Base-by-base conservation (phyloP, 768 basidiomycete species). In the Panus rudis region DNA sequence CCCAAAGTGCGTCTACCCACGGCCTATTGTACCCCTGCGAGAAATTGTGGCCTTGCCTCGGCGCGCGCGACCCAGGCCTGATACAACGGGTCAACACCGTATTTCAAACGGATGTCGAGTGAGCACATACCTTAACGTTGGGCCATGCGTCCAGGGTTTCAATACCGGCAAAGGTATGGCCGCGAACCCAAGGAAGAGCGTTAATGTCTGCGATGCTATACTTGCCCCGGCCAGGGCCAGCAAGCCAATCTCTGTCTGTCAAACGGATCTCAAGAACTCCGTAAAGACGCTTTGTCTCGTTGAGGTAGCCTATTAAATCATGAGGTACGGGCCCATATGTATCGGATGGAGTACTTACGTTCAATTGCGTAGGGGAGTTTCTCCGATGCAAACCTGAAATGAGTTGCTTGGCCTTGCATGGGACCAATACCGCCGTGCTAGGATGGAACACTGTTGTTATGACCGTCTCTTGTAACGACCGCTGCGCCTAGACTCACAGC, bases 261-360 rank as follows among this genome's bases (percentile, higher is more conserved):
- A 93, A 73, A 14, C 83, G 78, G 39, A 80, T 76, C 55, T 93
- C 79, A 35, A 94, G 74, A 3, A 93, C 92, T 14, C 76, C 69
- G 59, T 84, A 91, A 20, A 93, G 70, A 19, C 92, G 76, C 52
- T 76, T 79, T 10, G 87, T 85, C 71, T 94, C 92, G 28, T 88
- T 79, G 16, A 70, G 52, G 63, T 88, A 92, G 37, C 89, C 79
- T 78, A 16, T 7, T 6, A n/a, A 16, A 6, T 37, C 8, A 8
- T 2, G 31, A n/a, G 26, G 12, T 6, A 12, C 30, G 40, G 10
- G 20, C n/a, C 17, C 10, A 4, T 12, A 16, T 25, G 19, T 25
- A 4, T 13, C 26, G 19, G 28, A 5, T n/a, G 17, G 30, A 32
- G 28, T 37, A 55, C 71, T 45, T 41, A 78, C 81, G 72, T 50